Base-by-base conservation (phyloP, 352 stramenopile genomes). In the Pseudoperonospora humuli region DNA sequence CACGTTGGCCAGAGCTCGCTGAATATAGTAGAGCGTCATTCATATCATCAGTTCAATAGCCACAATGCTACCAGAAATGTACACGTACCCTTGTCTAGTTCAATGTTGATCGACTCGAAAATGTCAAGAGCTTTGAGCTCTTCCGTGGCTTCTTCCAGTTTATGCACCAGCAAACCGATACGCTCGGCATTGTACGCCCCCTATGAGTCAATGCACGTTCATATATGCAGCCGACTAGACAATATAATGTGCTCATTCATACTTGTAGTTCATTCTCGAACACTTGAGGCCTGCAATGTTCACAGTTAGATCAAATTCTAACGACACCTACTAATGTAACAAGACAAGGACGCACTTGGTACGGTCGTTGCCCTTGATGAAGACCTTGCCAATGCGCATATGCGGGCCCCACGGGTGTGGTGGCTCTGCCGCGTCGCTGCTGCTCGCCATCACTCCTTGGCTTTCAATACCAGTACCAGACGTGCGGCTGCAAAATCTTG, bases 241-340 rank as follows among this genome's bases (percentile, higher is more conserved):
- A n/a, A n/a, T n/a, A n/a, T n/a, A n/a, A n/a, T n/a, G n/a, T n/a
- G n/a, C n/a, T n/a, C n/a, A n/a, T 13, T 14, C 17, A 1, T 44
- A 84, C 75, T 69, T 93, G 79, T 0, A 93, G 66, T 39, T 93
- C 79, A 33, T 87, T 84, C 43, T 93, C 82, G 55, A 93, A 92
- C 47, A 93, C 74, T 37, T 88, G 56, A 8, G 79, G 64, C 43
- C 82, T 93, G 47, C 10, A 32, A 45, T 5, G 11, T 43, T 39
- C 11, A 40, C 1, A 19, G 28, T 60, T 43, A 54, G 34, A 37
- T 42, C 8, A 14, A 48, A 35, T 3, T 34, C 32, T 7, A 21
- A 40, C 19, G 18, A 3, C 7, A 10, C 31, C 19, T n/a, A 7
- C 6, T 14, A 11, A 10, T 8, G 15, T 2, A 10, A 31, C 3